Conservation (phyloP, 345 rosid species). For the Populus nigra region DNA sequence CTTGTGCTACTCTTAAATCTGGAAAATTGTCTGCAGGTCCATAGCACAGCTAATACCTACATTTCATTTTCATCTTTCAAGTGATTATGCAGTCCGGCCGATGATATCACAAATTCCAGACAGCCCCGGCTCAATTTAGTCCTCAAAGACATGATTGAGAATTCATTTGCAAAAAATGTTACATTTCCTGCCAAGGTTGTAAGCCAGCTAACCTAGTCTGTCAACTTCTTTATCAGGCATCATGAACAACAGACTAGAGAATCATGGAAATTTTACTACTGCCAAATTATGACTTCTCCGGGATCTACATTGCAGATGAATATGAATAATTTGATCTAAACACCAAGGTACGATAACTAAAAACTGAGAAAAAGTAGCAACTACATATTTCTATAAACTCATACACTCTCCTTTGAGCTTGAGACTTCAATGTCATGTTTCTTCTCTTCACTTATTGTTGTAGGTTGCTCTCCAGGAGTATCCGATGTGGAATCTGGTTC, state of each 20-base stretch:
- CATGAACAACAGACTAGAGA: not conserved
- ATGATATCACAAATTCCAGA: too few relatives aligned
- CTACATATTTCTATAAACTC: slow-evolving; percentile 34
- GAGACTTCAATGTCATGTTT: slow-evolving; percentile 46
- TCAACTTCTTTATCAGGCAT: not conserved
- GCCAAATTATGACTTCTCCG: not conserved
- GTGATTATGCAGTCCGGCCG: too few relatives aligned
- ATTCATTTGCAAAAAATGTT: not conserved
- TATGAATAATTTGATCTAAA: slow-evolving; percentile 19
- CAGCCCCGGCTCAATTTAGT: too few relatives aligned
- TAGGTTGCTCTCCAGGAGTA: slow-evolving; percentile 36
- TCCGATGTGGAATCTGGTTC: slow-evolving; percentile 55
- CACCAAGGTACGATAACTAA: slow-evolving; percentile 8
- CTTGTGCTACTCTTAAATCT: too few relatives aligned
- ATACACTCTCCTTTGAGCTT: slow-evolving; percentile 68
- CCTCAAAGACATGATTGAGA: not conserved
- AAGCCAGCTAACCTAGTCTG: not conserved
- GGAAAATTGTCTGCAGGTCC: not conserved
- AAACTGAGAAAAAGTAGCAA: not conserved
- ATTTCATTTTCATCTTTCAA: too few relatives aligned
- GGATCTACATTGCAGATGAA: slow-evolving; percentile 15
- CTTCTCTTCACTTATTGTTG: slow-evolving; percentile 43
- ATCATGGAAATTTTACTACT: not conserved
- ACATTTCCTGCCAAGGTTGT: not conserved
- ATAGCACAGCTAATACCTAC: too few relatives aligned